A percentile compares a stretch with the other conserved stretches of the same genome.
phyloP scores from a whole-genome alignment of 23 red algal genomes.

The Gracilaria domingensis region DNA sequence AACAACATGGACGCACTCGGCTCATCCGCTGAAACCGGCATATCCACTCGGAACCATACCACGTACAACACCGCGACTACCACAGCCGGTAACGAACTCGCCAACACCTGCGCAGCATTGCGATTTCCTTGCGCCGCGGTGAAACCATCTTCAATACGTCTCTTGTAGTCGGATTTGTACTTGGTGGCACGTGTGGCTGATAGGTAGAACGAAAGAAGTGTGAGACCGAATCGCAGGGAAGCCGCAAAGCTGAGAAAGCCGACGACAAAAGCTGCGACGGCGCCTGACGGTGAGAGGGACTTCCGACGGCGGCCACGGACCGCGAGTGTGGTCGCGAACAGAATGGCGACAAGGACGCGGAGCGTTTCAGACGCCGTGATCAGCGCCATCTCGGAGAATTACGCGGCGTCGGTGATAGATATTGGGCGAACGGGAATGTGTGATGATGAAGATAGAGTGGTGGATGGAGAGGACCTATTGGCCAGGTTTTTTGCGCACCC shows the following conservation, averaged over 20 bases:
- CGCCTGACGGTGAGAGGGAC: constrained; percentile 37
- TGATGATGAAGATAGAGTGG: no score
- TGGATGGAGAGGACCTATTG: no score
- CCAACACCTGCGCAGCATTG: constrained; percentile 46
- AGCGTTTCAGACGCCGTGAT: not conserved
- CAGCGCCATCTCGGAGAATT: not conserved
- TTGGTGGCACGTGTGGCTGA: constrained; percentile 51
- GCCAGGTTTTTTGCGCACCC: no score
- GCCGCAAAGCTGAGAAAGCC: constrained; percentile 46
- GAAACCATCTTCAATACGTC: constrained; percentile 29
- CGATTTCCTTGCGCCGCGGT: constrained; percentile 22
- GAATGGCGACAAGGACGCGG: constrained; percentile 18
- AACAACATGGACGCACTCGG: constrained; percentile 7
- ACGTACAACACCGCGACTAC: constrained; percentile 33
- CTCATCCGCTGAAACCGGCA: not conserved
- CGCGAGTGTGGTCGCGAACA: constrained; percentile 31
- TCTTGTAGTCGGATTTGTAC: constrained; percentile 42
- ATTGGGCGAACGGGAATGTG: not conserved
- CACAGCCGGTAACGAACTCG: constrained; percentile 45
- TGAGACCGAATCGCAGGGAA: constrained; percentile 63
- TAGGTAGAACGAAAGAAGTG: constrained; percentile 54
- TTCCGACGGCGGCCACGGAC: constrained; percentile 41
- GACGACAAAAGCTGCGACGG: constrained; percentile 58
- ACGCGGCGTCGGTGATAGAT: not conserved
- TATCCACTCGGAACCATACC: constrained; percentile 30